Conservation (phyloP, 371 early-diverging fungal genomes). For the Haplosporangium sp. region DNA sequence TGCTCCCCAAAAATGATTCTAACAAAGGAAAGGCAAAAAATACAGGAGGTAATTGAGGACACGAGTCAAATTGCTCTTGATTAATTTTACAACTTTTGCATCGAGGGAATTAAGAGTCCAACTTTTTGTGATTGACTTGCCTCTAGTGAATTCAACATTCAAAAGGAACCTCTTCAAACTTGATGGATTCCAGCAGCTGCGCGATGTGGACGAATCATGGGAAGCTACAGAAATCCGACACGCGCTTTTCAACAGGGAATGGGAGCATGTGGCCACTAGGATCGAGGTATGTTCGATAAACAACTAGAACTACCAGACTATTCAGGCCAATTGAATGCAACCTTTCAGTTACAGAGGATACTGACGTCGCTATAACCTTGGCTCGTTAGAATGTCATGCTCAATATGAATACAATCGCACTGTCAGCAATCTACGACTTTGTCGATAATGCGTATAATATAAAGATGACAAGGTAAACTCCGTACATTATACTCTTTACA, state of each 20-base stretch:
- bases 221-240: slow-evolving; percentile 58
- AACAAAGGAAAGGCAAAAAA: not conserved
- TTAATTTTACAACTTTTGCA: not conserved
- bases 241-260: slow-evolving; percentile 54
- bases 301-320: not conserved
- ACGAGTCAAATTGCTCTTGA: not conserved
- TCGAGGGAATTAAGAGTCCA: not conserved
- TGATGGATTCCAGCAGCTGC: slow-evolving; percentile 61
- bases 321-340: not conserved
- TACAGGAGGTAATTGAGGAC: slow-evolving; percentile 1
- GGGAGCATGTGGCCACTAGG: slow-evolving; percentile 55
- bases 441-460: slow-evolving; percentile 60
- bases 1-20: slow-evolving; percentile 22
- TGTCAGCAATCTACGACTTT: slow-evolving; percentile 61
- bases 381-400: slow-evolving; percentile 58
- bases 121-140: not conserved
- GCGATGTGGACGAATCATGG: slow-evolving; percentile 60
- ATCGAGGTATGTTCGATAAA: slow-evolving; percentile 58
- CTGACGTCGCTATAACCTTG: not conserved
- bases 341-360: not conserved
- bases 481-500: not conserved
- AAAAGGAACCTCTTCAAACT: slow-evolving; percentile 26
- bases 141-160: not conserved
- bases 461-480: slow-evolving; percentile 27
- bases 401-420: slow-evolving; percentile 62